Conservation (phyloP, 257 asterid genomes). For the Penstemon barbatus region DNA sequence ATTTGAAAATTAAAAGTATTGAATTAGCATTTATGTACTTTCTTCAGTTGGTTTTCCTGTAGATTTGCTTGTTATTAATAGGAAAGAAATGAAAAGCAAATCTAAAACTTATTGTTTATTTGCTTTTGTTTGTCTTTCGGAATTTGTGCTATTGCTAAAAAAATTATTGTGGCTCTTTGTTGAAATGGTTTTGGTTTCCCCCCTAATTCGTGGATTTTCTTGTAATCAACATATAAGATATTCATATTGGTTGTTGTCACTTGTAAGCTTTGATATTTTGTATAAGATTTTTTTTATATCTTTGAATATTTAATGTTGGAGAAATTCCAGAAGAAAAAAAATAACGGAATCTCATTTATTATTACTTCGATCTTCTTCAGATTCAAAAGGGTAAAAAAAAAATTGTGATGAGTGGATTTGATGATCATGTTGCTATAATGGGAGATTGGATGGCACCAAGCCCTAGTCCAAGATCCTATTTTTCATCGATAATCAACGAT, state of each 20-base stretch:
- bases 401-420: slow-evolving; percentile 64
- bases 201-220: slow-evolving; percentile 1
- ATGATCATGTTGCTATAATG: slow-evolving; percentile 61
- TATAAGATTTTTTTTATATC: background rate
- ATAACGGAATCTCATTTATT: slow-evolving; percentile 6
- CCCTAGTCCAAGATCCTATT: slow-evolving; percentile 50
- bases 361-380: background rate
- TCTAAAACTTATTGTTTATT: background rate
- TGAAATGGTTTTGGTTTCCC: slow-evolving; percentile 9
- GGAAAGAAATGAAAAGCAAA: background rate
- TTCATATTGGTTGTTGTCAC: slow-evolving; percentile 8
- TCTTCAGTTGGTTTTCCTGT: background rate
- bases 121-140: slow-evolving; percentile 6
- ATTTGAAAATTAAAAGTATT: slow-evolving; percentile 4
- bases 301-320: slow-evolving; percentile 4
- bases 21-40: background rate
- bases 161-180: slow-evolving; percentile 1
- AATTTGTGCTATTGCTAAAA: slow-evolving; percentile 5
- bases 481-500: slow-evolving; percentile 52
- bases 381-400: too few species aligned
- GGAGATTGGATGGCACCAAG: slow-evolving; percentile 78
- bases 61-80: background rate
- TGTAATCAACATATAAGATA: background rate
- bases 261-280: too few species aligned
- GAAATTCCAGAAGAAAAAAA: background rate